Conservation (phyloP, 331 rosid species). For the Saraca asoca region DNA sequence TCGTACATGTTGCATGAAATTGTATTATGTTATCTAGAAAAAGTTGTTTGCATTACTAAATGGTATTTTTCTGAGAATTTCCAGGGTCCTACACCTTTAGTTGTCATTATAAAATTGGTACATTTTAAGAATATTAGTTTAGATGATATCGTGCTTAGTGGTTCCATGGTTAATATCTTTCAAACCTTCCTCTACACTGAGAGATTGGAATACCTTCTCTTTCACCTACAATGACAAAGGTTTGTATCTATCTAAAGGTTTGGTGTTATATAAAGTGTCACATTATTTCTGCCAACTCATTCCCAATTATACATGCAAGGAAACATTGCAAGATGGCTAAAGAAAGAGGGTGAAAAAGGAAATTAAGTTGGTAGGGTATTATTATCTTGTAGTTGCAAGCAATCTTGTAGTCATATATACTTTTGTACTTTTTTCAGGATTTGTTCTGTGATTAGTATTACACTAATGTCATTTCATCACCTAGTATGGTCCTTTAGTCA, state of each 20-base stretch:
- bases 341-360: constrained; percentile 98
- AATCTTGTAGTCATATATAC: not conserved
- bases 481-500: too few species aligned
- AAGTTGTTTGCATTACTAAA: too few species aligned
- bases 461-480: too few species aligned
- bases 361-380: constrained; percentile 98
- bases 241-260: constrained; percentile 39
- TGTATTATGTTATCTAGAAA: too few species aligned
- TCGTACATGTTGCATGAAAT: constrained; percentile 19
- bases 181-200: constrained; percentile 96
- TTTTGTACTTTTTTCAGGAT: too few species aligned
- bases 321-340: constrained; percentile 92
- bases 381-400: constrained; percentile 20
- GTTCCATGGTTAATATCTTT: constrained; percentile 45
- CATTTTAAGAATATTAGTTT: constrained; percentile 21
- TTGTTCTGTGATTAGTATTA: too few species aligned
- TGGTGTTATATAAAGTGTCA: constrained; percentile 15
- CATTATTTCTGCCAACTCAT: constrained; percentile 39
- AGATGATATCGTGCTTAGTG: constrained; percentile 18
- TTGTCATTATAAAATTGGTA: not conserved
- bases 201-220: constrained; percentile 99
- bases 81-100: too few species aligned
- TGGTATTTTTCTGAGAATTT: too few species aligned
- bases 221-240: constrained; percentile 99
- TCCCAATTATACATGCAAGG: constrained; percentile 63